phyloP scores from a whole-genome alignment of 805 yeast species.

The Wickerhamiella alocasiicola region DNA sequence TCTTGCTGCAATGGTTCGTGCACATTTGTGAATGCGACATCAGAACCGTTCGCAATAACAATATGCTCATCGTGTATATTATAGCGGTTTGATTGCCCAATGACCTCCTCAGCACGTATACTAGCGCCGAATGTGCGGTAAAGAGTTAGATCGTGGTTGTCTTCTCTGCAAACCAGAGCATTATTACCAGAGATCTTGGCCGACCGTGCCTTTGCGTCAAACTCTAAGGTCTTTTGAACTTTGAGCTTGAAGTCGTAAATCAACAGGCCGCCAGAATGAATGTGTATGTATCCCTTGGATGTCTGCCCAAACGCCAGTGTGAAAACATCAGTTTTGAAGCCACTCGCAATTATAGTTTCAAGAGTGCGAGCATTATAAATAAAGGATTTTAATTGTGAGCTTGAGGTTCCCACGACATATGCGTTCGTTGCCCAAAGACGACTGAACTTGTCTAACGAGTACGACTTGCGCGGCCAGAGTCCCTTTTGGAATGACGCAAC shows the following conservation, averaged over 20 bases:
- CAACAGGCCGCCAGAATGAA: slow-evolving; percentile 2
- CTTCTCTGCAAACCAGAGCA: slow-evolving; percentile 3
- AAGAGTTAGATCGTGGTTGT: not conserved
- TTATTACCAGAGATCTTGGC: slow-evolving; percentile 1
- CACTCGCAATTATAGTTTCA: not conserved
- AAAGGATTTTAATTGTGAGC: not conserved
- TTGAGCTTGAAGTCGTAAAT: slow-evolving; percentile 4
- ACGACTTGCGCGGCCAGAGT: slow-evolving; percentile 1
- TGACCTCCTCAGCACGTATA: not conserved
- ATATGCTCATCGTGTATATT: slow-evolving; percentile 5
- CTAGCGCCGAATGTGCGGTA: not conserved
- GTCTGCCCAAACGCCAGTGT: slow-evolving; percentile 1
- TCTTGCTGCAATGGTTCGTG: slow-evolving; percentile 4
- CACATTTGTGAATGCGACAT: not conserved
- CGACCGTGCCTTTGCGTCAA: slow-evolving; percentile 1
- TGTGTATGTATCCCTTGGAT: slow-evolving; percentile 4
- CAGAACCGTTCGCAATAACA: not conserved
- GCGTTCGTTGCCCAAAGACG: slow-evolving; percentile 1
- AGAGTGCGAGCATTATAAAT: not conserved
- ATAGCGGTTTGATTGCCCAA: not conserved
- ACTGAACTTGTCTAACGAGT: not conserved
- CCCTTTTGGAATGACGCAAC: slow-evolving; percentile 6
- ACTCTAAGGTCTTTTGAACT: not conserved
- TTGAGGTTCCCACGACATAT: not conserved
- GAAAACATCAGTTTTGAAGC: not conserved